Evolutionary conservation across 164 flowering plant genomes (phyloP), one percentile per base, ranked within the genome.

Genomic region (Umbellularia californica): DNA sequence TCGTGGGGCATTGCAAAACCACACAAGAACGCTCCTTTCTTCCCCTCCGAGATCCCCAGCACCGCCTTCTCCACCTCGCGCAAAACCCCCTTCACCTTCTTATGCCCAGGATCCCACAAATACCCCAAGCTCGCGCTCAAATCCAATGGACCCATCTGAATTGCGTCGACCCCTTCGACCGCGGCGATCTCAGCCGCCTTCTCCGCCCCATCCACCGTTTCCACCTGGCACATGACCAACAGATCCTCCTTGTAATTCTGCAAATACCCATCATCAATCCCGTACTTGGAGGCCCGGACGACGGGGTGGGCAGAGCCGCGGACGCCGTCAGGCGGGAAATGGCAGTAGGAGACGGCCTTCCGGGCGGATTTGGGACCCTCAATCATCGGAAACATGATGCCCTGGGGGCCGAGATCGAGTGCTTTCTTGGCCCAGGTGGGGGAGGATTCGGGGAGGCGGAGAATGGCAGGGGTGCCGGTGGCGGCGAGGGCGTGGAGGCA

Each of bases 341-440:
- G 80, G 82, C 97, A 90, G 72, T 87, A 92, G 11, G 94, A 91
- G 20, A 92, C 97, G 2, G 95, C 93, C 24, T 85, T 85, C 55
- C 69, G 75, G 3, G 97, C 97, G 27, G 63, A 74, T 27, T 88
- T 83, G 0, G 89, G 82, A 74, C 73, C 60, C 1, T 94, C 94
- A 76, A 94, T 86, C 96, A 90, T 92, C 19, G 98, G 98, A 69
- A 95, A 91, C 98, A 95, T 92, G 77, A 95, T 84, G n/a, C 97
- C 98, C 33, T 88, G 89, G 5, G 98, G 98, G 33, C 97, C 97
- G 4, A 94, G 79, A 77, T 94, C 97, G 5, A 94, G 88, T 69
- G 97, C 98, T 68, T 91, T 91, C 74, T 94, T 92, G 10, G 95
- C 97, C 98, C 97, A 94, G 1, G 88, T 72, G 0, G 88, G 76